Conservation (phyloP, 345 rosid genomes). For the Acer saccharum region DNA sequence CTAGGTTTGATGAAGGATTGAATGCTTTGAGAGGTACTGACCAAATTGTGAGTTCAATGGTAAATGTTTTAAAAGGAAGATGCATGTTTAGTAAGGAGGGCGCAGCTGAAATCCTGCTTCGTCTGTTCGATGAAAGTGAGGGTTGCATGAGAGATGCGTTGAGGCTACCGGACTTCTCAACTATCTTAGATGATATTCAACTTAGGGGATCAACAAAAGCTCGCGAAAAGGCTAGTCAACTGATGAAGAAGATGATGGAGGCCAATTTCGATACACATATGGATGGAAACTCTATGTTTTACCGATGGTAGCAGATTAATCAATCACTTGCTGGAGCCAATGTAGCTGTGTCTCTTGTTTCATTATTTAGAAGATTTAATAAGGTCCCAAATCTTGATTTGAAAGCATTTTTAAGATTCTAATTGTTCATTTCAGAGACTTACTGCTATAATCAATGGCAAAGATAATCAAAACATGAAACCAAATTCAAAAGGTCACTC, state of each 20-base stretch:
- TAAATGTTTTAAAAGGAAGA: slow-evolving; percentile 46
- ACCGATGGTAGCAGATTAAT: slow-evolving; percentile 17
- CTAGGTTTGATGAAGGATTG: slow-evolving; percentile 56
- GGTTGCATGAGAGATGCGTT: slow-evolving; percentile 46
- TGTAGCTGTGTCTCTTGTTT: too few relatives aligned
- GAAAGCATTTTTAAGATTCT: background rate
- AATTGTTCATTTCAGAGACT: too few relatives aligned
- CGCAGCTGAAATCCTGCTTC: slow-evolving; percentile 53
- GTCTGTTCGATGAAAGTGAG: slow-evolving; percentile 59
- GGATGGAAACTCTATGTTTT: slow-evolving; percentile 27
- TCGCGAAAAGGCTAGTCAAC: slow-evolving; percentile 46
- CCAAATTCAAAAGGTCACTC: background rate
- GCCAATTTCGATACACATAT: slow-evolving; percentile 17
- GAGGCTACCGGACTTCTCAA: slow-evolving; percentile 38
- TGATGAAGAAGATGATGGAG: slow-evolving; percentile 53
- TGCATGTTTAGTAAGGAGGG: slow-evolving; percentile 68
- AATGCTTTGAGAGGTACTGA: slow-evolving; percentile 38
- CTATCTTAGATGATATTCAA: slow-evolving; percentile 50
- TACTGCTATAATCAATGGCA: too few relatives aligned
- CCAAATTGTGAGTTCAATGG: slow-evolving; percentile 43
- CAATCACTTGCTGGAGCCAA: background rate
- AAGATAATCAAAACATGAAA: too few relatives aligned
- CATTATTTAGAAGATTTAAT: background rate
- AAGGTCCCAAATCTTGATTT: background rate
- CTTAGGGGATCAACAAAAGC: slow-evolving; percentile 54